Evolutionary conservation across 2,329 filamentous ascomycete genomes (phyloP).

Genomic region (Geosmithia flava): DNA sequence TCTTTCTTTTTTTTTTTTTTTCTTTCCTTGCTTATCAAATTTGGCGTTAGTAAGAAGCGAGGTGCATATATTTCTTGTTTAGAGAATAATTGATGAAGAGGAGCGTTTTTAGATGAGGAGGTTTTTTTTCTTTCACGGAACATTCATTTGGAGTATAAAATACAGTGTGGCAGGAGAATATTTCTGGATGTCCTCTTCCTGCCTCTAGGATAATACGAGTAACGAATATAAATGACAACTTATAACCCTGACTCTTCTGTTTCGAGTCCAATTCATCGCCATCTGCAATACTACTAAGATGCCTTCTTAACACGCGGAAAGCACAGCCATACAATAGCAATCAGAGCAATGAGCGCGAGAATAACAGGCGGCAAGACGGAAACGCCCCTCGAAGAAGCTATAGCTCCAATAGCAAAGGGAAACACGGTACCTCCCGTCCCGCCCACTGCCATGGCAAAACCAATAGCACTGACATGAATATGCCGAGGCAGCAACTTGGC

Average conservation of each 20-base stretch:
- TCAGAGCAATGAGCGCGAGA: conserved; percentile 25
- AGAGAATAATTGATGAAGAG: neutral
- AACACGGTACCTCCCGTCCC: conserved; percentile 54
- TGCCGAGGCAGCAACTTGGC: conserved; percentile 59
- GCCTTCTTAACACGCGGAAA: conserved; percentile 21
- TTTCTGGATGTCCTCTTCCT: too few species aligned
- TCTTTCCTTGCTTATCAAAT: too few species aligned
- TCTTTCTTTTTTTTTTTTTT: neutral
- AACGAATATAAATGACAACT: neutral
- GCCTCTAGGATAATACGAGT: neutral
- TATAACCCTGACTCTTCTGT: neutral
- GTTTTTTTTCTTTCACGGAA: too few species aligned
- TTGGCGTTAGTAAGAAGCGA: neutral
- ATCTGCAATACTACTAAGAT: neutral
- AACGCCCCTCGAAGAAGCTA: conserved; percentile 38
- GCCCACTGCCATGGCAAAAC: conserved; percentile 62
- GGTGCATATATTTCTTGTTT: neutral
- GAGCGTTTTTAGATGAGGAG: too few species aligned
- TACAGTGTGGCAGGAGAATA: neutral
- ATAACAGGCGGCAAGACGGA: conserved; percentile 37
- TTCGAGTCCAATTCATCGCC: too few species aligned
- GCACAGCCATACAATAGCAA: conserved; percentile 19
- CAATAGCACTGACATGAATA: conserved; percentile 60
- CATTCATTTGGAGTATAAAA: neutral
- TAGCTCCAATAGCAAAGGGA: conserved; percentile 49